phyloP scores from a whole-genome alignment of 2,329 filamentous ascomycete species.

The Ambrosiella cleistominuta region DNA sequence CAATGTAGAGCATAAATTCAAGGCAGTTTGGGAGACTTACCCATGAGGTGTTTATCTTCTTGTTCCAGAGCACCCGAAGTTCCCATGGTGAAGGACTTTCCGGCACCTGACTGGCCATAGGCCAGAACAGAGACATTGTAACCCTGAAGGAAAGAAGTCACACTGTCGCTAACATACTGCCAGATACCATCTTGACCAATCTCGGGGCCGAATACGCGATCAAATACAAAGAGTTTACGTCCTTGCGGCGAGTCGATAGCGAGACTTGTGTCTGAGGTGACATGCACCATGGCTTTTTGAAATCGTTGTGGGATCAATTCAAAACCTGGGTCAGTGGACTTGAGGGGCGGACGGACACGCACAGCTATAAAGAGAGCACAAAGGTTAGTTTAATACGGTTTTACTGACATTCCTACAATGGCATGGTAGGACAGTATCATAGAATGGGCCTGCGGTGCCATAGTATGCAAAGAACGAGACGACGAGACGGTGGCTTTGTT shows the following conservation, averaged over 20 bases:
- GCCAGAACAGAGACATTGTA: slow-evolving; percentile 97
- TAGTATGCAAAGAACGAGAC: not conserved
- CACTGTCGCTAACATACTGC: slow-evolving; percentile 84
- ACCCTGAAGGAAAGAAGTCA: slow-evolving; percentile 77
- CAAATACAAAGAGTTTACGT: slow-evolving; percentile 89
- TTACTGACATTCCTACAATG: not conserved
- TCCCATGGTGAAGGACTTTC: slow-evolving; percentile 98
- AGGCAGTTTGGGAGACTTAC: slow-evolving; percentile 31
- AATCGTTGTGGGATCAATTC: slow-evolving; percentile 94
- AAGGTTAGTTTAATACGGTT: slow-evolving; percentile 1
- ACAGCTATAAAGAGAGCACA: slow-evolving; percentile 42
- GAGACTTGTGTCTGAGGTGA: slow-evolving; percentile 68
- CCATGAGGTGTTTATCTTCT: slow-evolving; percentile 52
- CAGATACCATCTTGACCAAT: slow-evolving; percentile 77
- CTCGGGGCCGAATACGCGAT: slow-evolving; percentile 77
- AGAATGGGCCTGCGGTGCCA: not conserved
- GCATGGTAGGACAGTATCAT: not conserved
- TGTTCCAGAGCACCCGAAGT: slow-evolving; percentile 76
- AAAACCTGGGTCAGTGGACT: slow-evolving; percentile 71
- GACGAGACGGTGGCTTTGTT: not conserved
- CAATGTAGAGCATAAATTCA: not conserved
- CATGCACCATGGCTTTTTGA: slow-evolving; percentile 80
- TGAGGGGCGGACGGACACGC: slow-evolving; percentile 75
- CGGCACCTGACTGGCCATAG: slow-evolving; percentile 92
- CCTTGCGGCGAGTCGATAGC: slow-evolving; percentile 83